A percentile compares a stretch with the other conserved stretches of the same genome.
phyloP scores from a whole-genome alignment of 1,284 basidiomycete genomes.

The Sutorius eximius region DNA sequence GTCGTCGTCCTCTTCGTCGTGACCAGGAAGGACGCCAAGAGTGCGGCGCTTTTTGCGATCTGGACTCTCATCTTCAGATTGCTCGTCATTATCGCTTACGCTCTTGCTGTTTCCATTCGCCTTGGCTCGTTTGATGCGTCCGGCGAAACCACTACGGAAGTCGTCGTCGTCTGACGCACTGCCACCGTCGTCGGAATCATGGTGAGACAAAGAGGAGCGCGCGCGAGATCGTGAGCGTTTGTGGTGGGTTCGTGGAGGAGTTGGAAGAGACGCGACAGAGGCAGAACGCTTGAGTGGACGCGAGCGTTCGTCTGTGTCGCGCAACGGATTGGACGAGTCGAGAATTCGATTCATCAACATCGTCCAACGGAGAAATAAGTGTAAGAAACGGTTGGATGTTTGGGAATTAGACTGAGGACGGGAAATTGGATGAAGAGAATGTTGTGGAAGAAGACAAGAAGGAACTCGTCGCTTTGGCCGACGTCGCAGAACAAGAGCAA shows the following conservation, averaged over 20 bases:
- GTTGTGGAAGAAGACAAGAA: conserved; percentile 24
- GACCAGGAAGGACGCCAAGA: conserved; percentile 26
- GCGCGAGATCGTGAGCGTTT: conserved; percentile 34
- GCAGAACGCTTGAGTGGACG: conserved; percentile 36
- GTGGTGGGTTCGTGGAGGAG: conserved; percentile 37
- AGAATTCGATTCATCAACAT: conserved; percentile 38
- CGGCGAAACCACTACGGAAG: conserved; percentile 5
- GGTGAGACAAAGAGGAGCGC: conserved; percentile 23
- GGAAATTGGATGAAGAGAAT: conserved; percentile 10
- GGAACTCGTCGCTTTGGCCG: conserved; percentile 11
- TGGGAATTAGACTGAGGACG: conserved; percentile 4
- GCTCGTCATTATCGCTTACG: conserved; percentile 2
- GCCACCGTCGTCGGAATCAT: conserved; percentile 20
- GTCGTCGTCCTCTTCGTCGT: conserved; percentile 34
- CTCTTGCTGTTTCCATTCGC: background rate
- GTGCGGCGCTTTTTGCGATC: conserved; percentile 31
- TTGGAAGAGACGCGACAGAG: conserved; percentile 39
- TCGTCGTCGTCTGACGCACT: conserved; percentile 27
- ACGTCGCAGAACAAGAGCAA: conserved; percentile 10
- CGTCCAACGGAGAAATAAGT: background rate
- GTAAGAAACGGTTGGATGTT: background rate
- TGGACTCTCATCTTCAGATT: conserved; percentile 19
- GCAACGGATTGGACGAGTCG: conserved; percentile 26
- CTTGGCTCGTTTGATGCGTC: conserved; percentile 14
- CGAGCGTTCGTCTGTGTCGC: conserved; percentile 12